phyloP scores from a whole-genome alignment of 495 filamentous ascomycete genomes.

The Neurospora discreta region DNA sequence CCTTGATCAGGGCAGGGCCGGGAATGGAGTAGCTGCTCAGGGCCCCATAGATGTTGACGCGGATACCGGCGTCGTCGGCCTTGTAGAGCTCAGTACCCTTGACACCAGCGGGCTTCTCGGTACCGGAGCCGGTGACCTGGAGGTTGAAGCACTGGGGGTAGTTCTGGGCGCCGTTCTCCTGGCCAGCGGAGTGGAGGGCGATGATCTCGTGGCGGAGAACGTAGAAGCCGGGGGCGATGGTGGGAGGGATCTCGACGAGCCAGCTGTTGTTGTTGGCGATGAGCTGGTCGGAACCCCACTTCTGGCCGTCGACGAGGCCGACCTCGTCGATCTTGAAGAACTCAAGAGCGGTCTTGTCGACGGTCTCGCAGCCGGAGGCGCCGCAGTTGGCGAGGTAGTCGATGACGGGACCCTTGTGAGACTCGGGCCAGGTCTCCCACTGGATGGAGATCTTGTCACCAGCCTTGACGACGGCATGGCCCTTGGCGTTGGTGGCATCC shows the following conservation, averaged over 20 bases:
- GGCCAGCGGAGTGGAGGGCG: conserved; percentile 56
- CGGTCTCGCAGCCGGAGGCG: conserved; percentile 50
- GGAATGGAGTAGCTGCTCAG: conserved; percentile 38
- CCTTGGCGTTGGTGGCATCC: conserved; percentile 26
- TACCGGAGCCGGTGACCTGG: conserved; percentile 55
- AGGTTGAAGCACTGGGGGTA: conserved; percentile 75
- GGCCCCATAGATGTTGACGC: conserved; percentile 52
- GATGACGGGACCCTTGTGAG: conserved; percentile 52
- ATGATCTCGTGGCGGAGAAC: conserved; percentile 77
- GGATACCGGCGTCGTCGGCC: conserved; percentile 49
- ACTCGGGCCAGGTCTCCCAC: conserved; percentile 40
- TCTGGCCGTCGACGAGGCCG: conserved; percentile 43
- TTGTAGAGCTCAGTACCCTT: conserved; percentile 52
- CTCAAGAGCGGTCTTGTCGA: conserved; percentile 52
- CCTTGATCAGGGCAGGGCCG: conserved; percentile 33
- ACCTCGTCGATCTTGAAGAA: conserved; percentile 68
- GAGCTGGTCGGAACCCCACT: conserved; percentile 55
- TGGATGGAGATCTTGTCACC: conserved; percentile 33
- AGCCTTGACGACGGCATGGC: conserved; percentile 31
- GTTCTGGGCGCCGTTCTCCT: conserved; percentile 59
- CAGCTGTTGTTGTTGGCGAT: conserved; percentile 59
- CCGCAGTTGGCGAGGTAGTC: conserved; percentile 64
- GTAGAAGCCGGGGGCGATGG: conserved; percentile 58
- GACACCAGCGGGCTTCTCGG: conserved; percentile 44
- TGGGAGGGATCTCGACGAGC: conserved; percentile 55